Evolutionary conservation across 495 filamentous ascomycete genomes (phyloP).

Genomic region (Choiromyces venosus): DNA sequence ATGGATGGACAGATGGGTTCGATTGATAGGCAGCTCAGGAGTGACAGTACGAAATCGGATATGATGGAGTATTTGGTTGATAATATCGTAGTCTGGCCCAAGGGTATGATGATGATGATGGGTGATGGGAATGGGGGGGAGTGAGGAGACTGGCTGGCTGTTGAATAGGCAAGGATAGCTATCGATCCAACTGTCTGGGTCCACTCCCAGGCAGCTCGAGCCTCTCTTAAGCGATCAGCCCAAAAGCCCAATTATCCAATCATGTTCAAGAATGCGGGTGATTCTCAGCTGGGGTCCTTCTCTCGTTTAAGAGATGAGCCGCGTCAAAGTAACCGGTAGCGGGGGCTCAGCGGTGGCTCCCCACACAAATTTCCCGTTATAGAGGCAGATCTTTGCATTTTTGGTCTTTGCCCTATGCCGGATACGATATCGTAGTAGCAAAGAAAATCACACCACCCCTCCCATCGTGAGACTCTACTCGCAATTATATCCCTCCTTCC

Average conservation of each 20-base stretch:
- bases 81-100: not conserved
- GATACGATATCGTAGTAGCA: not conserved
- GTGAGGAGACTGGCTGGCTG: not conserved
- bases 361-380: not conserved
- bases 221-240: not conserved
- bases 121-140: not conserved
- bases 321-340: not conserved
- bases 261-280: not conserved
- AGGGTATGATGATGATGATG: no score
- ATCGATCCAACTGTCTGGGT: not conserved
- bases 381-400: not conserved
- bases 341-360: not conserved
- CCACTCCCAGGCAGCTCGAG: no score
- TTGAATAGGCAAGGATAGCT: not conserved
- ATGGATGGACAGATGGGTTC: not conserved
- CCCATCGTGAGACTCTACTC: not conserved
- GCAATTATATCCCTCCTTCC: not conserved
- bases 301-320: not conserved
- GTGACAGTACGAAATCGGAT: not conserved
- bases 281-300: not conserved
- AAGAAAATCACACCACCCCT: not conserved
- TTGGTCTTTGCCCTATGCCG: not conserved
- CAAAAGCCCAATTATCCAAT: not conserved
- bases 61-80: not conserved
- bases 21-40: not conserved